A percentile compares a stretch with the other conserved stretches of the same genome.
phyloP scores from a whole-genome alignment of 495 filamentous ascomycete species.

The Letharia lupina region DNA sequence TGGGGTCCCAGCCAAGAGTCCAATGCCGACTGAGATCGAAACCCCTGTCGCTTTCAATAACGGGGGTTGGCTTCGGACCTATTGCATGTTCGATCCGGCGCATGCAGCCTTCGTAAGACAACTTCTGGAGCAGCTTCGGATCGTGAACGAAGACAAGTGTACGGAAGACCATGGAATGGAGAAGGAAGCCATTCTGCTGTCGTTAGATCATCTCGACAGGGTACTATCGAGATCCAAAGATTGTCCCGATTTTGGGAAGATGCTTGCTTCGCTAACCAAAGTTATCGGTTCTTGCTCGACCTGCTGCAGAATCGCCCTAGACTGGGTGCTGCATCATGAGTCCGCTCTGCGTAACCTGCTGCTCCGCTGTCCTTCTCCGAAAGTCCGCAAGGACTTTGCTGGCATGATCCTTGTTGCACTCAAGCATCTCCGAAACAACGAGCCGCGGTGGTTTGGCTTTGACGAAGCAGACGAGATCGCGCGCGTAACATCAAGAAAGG shows the following conservation, averaged over 20 bases:
- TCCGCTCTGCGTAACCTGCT: conserved; percentile 57
- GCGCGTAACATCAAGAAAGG: conserved; percentile 16
- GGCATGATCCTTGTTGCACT: conserved; percentile 49
- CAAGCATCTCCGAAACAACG: conserved; percentile 38
- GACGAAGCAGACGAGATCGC: conserved; percentile 30
- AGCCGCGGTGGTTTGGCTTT: conserved; percentile 35
- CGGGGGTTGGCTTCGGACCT: conserved; percentile 59
- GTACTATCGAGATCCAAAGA: conserved; percentile 70
- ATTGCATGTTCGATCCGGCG: conserved; percentile 69
- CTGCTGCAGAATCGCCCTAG: conserved; percentile 50
- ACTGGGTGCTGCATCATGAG: conserved; percentile 52
- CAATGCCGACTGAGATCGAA: conserved; percentile 47
- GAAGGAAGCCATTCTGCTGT: conserved; percentile 53
- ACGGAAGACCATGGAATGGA: conserved; percentile 48
- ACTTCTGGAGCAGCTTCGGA: conserved; percentile 44
- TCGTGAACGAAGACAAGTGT: conserved; percentile 37
- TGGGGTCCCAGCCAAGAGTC: conserved; percentile 46
- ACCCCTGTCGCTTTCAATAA: conserved; percentile 64
- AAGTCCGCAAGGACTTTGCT: conserved; percentile 52
- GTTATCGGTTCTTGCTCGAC: conserved; percentile 46
- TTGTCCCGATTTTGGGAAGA: conserved; percentile 49
- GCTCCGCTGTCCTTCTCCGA: conserved; percentile 51
- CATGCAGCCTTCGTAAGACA: conserved; percentile 60
- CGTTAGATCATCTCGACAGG: conserved; percentile 68
- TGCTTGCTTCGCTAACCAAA: conserved; percentile 45